These are phyloP conservation scores for Polygonum maritimum DNA, from an alignment of 148 eudicot genomes.

Conservation along the genomic window DNA sequence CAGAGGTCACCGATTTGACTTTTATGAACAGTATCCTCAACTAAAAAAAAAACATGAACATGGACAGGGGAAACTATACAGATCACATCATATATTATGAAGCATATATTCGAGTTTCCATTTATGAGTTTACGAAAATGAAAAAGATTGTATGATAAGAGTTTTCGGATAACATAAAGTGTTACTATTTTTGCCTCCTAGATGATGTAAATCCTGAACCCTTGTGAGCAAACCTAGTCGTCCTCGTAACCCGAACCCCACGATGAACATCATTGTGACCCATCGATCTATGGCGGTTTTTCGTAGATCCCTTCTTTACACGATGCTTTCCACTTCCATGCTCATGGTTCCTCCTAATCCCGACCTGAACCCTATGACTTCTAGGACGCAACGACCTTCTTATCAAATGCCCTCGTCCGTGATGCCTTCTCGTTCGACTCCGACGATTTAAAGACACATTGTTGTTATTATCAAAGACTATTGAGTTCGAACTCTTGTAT, in stretches of 20 bases:
- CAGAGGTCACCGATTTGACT: too few species aligned
- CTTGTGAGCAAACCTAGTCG: background rate
- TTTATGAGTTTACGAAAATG: too few species aligned
- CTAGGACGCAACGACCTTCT: background rate
- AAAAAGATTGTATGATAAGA: too few species aligned
- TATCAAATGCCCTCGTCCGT: background rate
- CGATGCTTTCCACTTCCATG: background rate
- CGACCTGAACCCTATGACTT: background rate
- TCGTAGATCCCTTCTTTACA: background rate
- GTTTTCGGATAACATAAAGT: too few species aligned
- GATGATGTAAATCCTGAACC: background rate
- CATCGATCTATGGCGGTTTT: background rate
- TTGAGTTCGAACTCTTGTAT: background rate
- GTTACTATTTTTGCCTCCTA: background rate
- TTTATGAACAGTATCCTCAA: too few species aligned
- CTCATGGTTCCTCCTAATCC: background rate
- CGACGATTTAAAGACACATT: background rate
- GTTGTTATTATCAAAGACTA: background rate
- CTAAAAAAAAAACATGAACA: too few species aligned
- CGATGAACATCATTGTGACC: background rate
- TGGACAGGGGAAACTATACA: too few species aligned
- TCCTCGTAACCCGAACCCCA: background rate
- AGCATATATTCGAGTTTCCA: too few species aligned
- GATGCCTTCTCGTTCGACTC: background rate
- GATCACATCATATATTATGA: too few species aligned